Percentiles rank a stretch among this genome's conserved stretches.
phyloP scores from a whole-genome alignment of 2,329 filamentous ascomycete genomes.

The Fusarium annulatum region DNA sequence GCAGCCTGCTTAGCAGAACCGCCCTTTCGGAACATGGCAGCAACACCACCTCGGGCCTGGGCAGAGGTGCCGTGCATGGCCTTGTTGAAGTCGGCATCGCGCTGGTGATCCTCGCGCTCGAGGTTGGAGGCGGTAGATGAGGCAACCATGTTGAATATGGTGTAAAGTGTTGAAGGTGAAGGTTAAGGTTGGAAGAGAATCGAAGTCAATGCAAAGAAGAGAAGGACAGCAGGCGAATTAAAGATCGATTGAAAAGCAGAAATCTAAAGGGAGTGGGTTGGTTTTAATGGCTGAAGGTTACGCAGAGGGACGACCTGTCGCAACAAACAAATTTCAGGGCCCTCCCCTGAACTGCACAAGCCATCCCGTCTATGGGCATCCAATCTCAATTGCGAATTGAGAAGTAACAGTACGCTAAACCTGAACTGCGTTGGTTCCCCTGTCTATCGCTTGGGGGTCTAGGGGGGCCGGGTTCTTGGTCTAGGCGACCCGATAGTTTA shows the following conservation, averaged over 20 bases:
- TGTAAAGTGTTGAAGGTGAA: slow-evolving; percentile 20
- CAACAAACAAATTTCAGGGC: slow-evolving; percentile 48
- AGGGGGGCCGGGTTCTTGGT: slow-evolving; percentile 21
- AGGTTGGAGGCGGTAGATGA: slow-evolving; percentile 61
- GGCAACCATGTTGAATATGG: slow-evolving; percentile 57
- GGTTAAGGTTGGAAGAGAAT: slow-evolving; percentile 11
- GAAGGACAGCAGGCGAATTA: slow-evolving; percentile 23
- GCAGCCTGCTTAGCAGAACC: slow-evolving; percentile 78
- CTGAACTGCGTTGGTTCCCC: slow-evolving; percentile 18
- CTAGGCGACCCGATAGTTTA: slow-evolving; percentile 19
- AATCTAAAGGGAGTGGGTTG: slow-evolving; percentile 33
- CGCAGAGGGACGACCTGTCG: slow-evolving; percentile 37
- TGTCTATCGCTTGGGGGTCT: slow-evolving; percentile 32
- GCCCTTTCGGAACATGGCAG: slow-evolving; percentile 89
- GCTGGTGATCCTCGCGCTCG: slow-evolving; percentile 83
- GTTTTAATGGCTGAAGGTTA: slow-evolving; percentile 42
- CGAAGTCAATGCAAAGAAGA: neutral
- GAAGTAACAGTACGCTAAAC: slow-evolving; percentile 37
- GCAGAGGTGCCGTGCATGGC: slow-evolving; percentile 82
- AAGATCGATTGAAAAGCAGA: slow-evolving; percentile 20
- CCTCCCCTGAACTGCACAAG: slow-evolving; percentile 44
- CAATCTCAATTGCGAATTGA: slow-evolving; percentile 46
- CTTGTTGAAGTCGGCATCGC: slow-evolving; percentile 92
- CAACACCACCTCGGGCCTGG: slow-evolving; percentile 76
- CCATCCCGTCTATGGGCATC: slow-evolving; percentile 33